Percentiles rank a stretch among this genome's conserved stretches.
phyloP scores from a whole-genome alignment of 2,329 filamentous ascomycete genomes.

The Tolypocladium amazonense region DNA sequence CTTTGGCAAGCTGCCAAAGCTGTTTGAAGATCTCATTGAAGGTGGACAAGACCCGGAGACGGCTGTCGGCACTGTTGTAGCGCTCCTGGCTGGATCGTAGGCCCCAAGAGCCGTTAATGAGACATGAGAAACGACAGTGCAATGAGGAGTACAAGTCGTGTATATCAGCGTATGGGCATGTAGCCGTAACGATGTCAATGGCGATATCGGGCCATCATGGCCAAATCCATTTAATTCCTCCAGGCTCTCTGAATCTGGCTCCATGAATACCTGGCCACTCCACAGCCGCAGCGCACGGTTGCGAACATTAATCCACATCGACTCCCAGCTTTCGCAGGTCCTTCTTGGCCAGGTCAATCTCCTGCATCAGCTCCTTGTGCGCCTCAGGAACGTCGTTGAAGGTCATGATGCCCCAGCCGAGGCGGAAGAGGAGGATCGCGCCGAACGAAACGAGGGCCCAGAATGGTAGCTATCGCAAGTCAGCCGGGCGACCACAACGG shows the following conservation, averaged over 20 bases:
- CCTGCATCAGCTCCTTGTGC: conserved; percentile 75
- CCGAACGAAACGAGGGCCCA: conserved; percentile 88
- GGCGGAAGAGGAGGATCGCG: conserved; percentile 81
- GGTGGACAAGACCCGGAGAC: conserved; percentile 42
- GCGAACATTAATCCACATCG: conserved; percentile 53
- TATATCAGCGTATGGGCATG: neutral
- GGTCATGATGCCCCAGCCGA: conserved; percentile 85
- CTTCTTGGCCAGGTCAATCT: conserved; percentile 67
- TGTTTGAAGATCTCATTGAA: conserved; percentile 50
- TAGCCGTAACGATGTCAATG: neutral
- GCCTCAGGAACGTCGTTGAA: conserved; percentile 95
- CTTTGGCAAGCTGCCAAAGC: conserved; percentile 44
- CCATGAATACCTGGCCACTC: no score
- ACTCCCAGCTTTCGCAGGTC: conserved; percentile 68
- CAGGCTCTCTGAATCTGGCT: neutral
- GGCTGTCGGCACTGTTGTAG: conserved; percentile 49
- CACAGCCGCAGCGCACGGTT: neutral
- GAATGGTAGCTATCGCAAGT: conserved; percentile 62
- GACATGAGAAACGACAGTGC: conserved; percentile 1
- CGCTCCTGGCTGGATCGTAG: conserved; percentile 42
- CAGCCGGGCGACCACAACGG: neutral
- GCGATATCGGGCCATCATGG: neutral
- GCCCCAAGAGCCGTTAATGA: conserved; percentile 7
- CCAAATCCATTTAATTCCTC: neutral
- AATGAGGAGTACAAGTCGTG: neutral